Evolutionary conservation across 352 stramenopile genomes (phyloP).

Genomic region (Pythium guiyangense): DNA sequence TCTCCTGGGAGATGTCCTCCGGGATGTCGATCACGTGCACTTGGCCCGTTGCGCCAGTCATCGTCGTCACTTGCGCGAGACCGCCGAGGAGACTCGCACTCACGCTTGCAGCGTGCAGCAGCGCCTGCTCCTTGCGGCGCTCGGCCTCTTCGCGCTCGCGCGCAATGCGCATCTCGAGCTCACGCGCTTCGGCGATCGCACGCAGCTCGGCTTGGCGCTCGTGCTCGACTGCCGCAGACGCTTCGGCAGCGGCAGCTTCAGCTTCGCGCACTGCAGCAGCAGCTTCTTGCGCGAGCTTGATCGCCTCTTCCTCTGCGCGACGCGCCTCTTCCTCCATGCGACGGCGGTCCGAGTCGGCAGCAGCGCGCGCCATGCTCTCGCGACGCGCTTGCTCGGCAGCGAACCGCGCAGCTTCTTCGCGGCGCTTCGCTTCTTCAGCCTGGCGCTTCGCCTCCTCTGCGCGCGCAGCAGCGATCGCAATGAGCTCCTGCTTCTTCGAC

Average conservation of each 20-base stretch:
- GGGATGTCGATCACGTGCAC: slow-evolving; percentile 84
- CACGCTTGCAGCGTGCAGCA: slow-evolving; percentile 68
- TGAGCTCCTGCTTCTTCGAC: slow-evolving; percentile 83
- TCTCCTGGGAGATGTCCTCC: slow-evolving; percentile 78
- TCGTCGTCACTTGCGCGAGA: slow-evolving; percentile 76
- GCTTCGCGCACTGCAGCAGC: slow-evolving; percentile 53
- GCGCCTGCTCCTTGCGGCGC: slow-evolving; percentile 52
- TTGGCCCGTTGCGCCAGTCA: slow-evolving; percentile 55
- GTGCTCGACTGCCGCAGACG: slow-evolving; percentile 67
- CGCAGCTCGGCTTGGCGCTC: slow-evolving; percentile 79
- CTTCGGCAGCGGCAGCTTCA: slow-evolving; percentile 65
- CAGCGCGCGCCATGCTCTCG: slow-evolving; percentile 49
- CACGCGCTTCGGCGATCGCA: slow-evolving; percentile 68
- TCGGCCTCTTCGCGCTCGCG: slow-evolving; percentile 53
- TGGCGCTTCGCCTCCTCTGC: slow-evolving; percentile 68
- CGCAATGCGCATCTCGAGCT: slow-evolving; percentile 53
- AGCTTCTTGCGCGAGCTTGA: slow-evolving; percentile 49
- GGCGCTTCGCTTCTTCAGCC: slow-evolving; percentile 78
- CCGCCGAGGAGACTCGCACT: slow-evolving; percentile 71
- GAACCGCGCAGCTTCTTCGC: slow-evolving; percentile 63
- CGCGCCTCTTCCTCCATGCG: slow-evolving; percentile 70
- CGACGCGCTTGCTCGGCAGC: slow-evolving; percentile 49
- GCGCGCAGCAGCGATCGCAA: slow-evolving; percentile 64
- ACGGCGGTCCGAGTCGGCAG: slow-evolving; percentile 53
- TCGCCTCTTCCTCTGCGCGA: slow-evolving; percentile 57